Base-by-base conservation (phyloP, 1,284 basidiomycete genomes). In the Leccinum ponderosum region DNA sequence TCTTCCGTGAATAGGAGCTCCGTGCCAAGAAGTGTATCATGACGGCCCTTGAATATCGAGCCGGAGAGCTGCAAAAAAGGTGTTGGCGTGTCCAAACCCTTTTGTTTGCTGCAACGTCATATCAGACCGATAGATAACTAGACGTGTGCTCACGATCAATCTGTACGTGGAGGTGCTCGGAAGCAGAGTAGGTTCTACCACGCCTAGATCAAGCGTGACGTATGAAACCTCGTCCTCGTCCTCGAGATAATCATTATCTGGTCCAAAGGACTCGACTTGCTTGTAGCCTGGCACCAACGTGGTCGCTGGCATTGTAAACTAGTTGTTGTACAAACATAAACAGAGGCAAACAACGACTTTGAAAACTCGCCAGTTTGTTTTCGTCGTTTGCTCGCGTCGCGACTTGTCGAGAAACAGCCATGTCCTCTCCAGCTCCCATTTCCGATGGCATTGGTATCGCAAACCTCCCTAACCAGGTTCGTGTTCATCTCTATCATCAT, bases 401-500 rank as follows among this genome's bases (percentile, higher is more conserved):
- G 42, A 44, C 42, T 17, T 9, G 42, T 44, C 17, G 17, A 44
- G 17, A 58, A 60, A 57, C 52, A 62, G 60, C 57, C 66, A 75
- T 73, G 72, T 52, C 74, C 20, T 55, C 67, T 42, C 60, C 67
- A 22, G 63, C 65, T 48, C 69, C 71, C 11, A 60, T 75, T 60
- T 76, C 77, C 63, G 89, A 91, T 76, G 90, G 90, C 66, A 92
- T 93, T 75, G 91, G 91, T 68, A 95, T 95, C 74, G 89, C 89
- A 76, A 98, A 98, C 82, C 83, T 98, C 69, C 97, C 97, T 64
- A 98, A 98, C 84, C 97, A 98, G 87, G 95, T 95, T 57, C 66
- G 86, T 75, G n/a, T 7, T 22, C 53, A 47, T 27, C 47, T 17
- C 5, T 11, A 15, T n/a, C 4, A 11, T 39, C 33, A 9, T 25